Evolutionary conservation across 2,329 filamentous ascomycete genomes (phyloP).

Genomic region (Atkinsonella texensis): DNA sequence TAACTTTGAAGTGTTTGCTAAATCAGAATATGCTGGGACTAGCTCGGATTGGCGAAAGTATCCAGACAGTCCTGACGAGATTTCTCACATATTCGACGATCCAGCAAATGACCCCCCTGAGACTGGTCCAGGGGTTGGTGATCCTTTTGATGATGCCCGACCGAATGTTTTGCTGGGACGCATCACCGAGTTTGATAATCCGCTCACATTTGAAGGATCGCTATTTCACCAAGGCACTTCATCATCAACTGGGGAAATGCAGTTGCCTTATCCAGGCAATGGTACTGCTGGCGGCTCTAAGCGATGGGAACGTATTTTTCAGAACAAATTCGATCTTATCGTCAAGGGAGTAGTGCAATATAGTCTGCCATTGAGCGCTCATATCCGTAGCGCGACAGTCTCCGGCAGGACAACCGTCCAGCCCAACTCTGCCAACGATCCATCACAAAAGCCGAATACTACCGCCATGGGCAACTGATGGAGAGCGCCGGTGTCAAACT

Average conservation of each 20-base stretch:
- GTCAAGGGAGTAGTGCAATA: conserved; percentile 88
- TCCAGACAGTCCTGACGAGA: conserved; percentile 15
- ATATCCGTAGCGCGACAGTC: conserved; percentile 46
- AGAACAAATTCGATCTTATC: conserved; percentile 88
- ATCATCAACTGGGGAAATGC: conserved; percentile 69
- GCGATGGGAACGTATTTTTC: conserved; percentile 81
- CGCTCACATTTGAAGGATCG: conserved; percentile 78
- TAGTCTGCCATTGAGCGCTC: conserved; percentile 48
- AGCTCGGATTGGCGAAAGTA: conserved; percentile 48
- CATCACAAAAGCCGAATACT: conserved; percentile 62
- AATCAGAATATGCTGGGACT: conserved; percentile 75
- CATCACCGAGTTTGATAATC: conserved; percentile 76
- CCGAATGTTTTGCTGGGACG: conserved; percentile 89
- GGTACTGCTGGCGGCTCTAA: conserved; percentile 73
- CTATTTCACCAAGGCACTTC: conserved; percentile 66
- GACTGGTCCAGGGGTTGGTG: conserved; percentile 23
- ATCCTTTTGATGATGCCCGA: conserved; percentile 48
- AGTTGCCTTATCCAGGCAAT: conserved; percentile 74
- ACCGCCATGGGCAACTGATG: conserved; percentile 30
- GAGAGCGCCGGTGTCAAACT: background rate
- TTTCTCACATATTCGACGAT: conserved; percentile 18
- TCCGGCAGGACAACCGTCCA: conserved; percentile 48
- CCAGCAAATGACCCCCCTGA: conserved; percentile 26
- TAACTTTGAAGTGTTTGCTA: conserved; percentile 88
- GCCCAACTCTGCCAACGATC: conserved; percentile 49